A percentile compares a stretch with the other conserved stretches of the same genome.
phyloP scores from a whole-genome alignment of 106 monocot genomes.

The Platanthera guangdongensis region DNA sequence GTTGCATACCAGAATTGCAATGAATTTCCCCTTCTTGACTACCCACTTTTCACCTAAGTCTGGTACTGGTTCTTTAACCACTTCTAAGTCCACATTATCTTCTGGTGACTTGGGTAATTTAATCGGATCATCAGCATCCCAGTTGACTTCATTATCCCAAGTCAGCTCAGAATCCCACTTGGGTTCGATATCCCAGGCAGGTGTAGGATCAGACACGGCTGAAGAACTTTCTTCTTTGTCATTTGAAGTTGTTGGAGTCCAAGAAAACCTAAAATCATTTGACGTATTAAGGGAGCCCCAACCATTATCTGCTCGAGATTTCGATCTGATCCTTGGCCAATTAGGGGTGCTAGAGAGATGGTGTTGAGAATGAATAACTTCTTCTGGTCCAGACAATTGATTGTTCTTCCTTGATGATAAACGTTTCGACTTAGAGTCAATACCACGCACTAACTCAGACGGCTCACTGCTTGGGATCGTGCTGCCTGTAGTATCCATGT shows the following conservation, averaged over 20 bases:
- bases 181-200: conserved; percentile 58
- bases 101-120: conserved; percentile 24
- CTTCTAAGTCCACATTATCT: conserved; percentile 20
- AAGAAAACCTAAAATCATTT: conserved; percentile 67
- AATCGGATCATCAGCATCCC: conserved; percentile 45
- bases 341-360: conserved; percentile 49
- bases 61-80: conserved; percentile 31
- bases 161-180: conserved; percentile 59
- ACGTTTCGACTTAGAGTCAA: conserved; percentile 83
- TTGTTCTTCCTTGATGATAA: conserved; percentile 62
- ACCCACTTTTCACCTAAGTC: conserved; percentile 63
- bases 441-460: conserved; percentile 78
- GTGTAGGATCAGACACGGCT: conserved; percentile 72
- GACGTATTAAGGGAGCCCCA: conserved; percentile 43
- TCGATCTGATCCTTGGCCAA: conserved; percentile 84
- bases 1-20: conserved; percentile 86
- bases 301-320: conserved; percentile 62
- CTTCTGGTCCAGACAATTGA: conserved; percentile 59
- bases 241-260: conserved; percentile 33
- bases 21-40: conserved; percentile 63
- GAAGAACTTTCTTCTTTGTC: conserved; percentile 86
- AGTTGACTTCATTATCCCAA: conserved; percentile 41
- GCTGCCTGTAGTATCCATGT: conserved; percentile 44
- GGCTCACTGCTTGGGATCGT: conserved; percentile 72
- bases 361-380: conserved; percentile 69